These are phyloP conservation scores for Mortierella sp. DNA, from an alignment of 371 early-diverging fungal genomes.

Conservation along the genomic window DNA sequence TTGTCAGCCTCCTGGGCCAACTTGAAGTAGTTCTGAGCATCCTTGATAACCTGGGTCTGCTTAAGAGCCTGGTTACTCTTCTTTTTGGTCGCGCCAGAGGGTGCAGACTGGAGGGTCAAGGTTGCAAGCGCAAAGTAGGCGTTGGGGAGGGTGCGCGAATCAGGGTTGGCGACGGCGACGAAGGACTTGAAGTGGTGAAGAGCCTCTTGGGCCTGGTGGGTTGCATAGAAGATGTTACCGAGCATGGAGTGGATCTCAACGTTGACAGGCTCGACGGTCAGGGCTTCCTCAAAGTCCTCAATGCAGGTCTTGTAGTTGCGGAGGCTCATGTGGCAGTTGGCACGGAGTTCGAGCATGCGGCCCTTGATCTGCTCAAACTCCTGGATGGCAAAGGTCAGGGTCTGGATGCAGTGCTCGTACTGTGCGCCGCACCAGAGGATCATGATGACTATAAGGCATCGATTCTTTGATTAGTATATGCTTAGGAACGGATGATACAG, in stretches of 20 bases:
- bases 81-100: slow-evolving; percentile 57
- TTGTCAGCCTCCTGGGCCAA: slow-evolving; percentile 67
- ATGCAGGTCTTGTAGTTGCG: slow-evolving; percentile 68
- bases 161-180: slow-evolving; percentile 65
- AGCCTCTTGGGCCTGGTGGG: slow-evolving; percentile 67
- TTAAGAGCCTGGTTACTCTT: slow-evolving; percentile 58
- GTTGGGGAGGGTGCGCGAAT: slow-evolving; percentile 68
- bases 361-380: slow-evolving; percentile 66
- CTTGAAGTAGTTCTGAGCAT: slow-evolving; percentile 63
- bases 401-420: slow-evolving; percentile 71
- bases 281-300: slow-evolving; percentile 68
- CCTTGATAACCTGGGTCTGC: slow-evolving; percentile 57
- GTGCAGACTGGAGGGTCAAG: slow-evolving; percentile 56
- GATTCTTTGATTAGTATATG: not conserved
- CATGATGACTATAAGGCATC: slow-evolving; percentile 58
- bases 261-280: slow-evolving; percentile 64
- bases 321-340: slow-evolving; percentile 68
- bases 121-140: slow-evolving; percentile 68
- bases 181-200: slow-evolving; percentile 67
- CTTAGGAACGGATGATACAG: not conserved
- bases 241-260: slow-evolving; percentile 66
- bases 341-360: slow-evolving; percentile 71
- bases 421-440: slow-evolving; percentile 74
- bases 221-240: slow-evolving; percentile 67
- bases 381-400: slow-evolving; percentile 69